These are phyloP conservation scores for Biancaea sappan DNA, from an alignment of 306 rosid genomes.

Conservation along the genomic window DNA sequence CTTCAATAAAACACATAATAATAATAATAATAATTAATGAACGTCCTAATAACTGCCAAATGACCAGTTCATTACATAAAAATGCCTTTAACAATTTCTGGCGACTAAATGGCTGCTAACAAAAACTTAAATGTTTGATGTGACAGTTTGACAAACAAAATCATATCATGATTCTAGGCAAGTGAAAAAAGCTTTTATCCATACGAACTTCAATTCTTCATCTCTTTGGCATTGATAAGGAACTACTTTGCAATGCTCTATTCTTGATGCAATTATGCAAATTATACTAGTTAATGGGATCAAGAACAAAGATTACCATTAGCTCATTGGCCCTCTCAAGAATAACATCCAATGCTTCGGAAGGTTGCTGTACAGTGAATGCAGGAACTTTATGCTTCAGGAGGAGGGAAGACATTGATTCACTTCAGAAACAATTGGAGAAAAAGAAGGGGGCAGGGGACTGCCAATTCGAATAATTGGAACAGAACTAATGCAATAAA, in stretches of 20 bases:
- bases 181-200: conserved; percentile 4
- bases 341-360: conserved; percentile 81
- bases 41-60: no score
- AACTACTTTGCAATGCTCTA: neutral
- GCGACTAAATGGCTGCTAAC: no score
- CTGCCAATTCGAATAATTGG: conserved; percentile 39
- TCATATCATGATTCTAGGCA: neutral
- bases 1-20: no score
- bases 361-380: conserved; percentile 70
- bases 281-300: conserved; percentile 14
- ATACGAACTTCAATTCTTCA: conserved; percentile 13
- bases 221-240: neutral
- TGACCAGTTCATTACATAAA: no score
- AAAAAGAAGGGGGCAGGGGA: conserved; percentile 34
- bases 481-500: conserved; percentile 35
- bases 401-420: conserved; percentile 51
- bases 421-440: conserved; percentile 47
- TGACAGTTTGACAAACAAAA: neutral
- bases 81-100: no score
- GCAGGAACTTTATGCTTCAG: conserved; percentile 84
- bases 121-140: neutral
- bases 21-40: no score
- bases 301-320: conserved; percentile 52
- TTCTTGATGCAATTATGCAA: neutral
- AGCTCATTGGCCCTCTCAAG: conserved; percentile 57